Evolutionary conservation across 441 rosid species (phyloP), one percentile per base, ranked within the genome.

Genomic region (Lepidium campestre): DNA sequence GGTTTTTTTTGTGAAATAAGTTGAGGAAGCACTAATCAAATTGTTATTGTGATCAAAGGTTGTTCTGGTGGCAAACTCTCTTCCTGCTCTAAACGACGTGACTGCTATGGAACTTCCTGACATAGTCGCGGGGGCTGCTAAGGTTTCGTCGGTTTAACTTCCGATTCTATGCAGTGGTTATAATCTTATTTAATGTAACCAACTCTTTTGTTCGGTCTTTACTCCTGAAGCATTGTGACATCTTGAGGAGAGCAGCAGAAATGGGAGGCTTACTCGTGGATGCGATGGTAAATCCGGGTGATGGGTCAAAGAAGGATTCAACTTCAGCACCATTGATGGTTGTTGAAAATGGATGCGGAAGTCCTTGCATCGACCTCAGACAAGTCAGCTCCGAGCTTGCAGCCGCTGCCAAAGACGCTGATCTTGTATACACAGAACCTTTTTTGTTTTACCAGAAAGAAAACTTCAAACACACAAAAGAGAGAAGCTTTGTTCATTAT

Each of bases 341-440:
- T 66, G 99, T 91, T 42, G 99, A 91, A 82, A 95, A 95, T 68
- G 99, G 99, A 17, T 95, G 98, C n/a, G 99, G 98, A 62, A 90
- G 98, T 75, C 98, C 99, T 40, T 95, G 99, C 80, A 90, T 95
- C 6, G 99, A 95, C 75, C 80, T 95, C 34, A 81, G 98, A 78
- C 98, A 91, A 78, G 98, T 91, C 86, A 90, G 99, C 87, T 91
- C 95, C 4, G 98, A 95, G 86, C 94, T 95, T 64, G 98, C 99
- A 53, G 98, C 94, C 12, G 89, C 89, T 50, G 97, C 99, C 47
- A 86, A 84, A 81, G 83, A 83, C 73, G 98, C 99, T 44, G 99
- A 95, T 78, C 84, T 95, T 90, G 99, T 95, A 91, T 47, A 74
- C 34, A 60, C 62, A 23, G 12, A 27, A 34, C 18, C 58, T 19